Base-by-base conservation (phyloP, 2,329 filamentous ascomycete genomes). In the Bipolaris bicolor region DNA sequence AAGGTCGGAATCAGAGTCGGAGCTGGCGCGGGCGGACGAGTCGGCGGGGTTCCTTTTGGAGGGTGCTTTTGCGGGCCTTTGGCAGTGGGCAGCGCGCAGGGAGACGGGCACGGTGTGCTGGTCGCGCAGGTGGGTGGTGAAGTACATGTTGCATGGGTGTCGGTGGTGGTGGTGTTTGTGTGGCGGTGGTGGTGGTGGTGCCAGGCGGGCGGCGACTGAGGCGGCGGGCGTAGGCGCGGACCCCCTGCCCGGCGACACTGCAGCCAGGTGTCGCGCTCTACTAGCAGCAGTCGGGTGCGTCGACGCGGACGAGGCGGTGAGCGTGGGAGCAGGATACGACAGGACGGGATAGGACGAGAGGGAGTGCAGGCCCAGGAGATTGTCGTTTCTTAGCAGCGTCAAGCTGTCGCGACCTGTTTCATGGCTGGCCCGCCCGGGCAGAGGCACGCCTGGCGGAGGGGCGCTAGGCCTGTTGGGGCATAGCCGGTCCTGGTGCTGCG, bases 81-180 rank as follows among this genome's bases (percentile, higher is more conserved):
- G 64, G 61, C 73, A 72, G 55, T 72, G 70, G 63, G 55, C 58
- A 15, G 71, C 70, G 49, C 75, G 74, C 62, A 76, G 64, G 40
- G 74, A 74, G 52, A 60, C 66, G 15, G 65, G 61, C n/a, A 64
- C 62, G 53, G 71, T 64, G 52, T 69, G 71, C 36, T 64, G 55
- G 20, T 66, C 58, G 51, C 59, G 69, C 55, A 71, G 65, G 50
- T 70, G 72, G 40, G 67, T 58, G 50, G 69, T 70, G 67, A 76
- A 76, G 64, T 65, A 62, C 29, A 31, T 31, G 5, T 22, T 73
- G 70, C 73, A 75, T 76, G 63, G 57, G 53, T 59, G 52, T 58
- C 49, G 37, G 50, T 34, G 20, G 39, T 22, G 10, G 26, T 22
- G 15, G 43, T 31, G 9, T 20, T 20, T 20, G 20, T 20, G n/a